A percentile compares a stretch with the other conserved stretches of the same genome.
Conservation (phyloP, 768 basidiomycete species). For the Mrakia blollopis region DNA sequence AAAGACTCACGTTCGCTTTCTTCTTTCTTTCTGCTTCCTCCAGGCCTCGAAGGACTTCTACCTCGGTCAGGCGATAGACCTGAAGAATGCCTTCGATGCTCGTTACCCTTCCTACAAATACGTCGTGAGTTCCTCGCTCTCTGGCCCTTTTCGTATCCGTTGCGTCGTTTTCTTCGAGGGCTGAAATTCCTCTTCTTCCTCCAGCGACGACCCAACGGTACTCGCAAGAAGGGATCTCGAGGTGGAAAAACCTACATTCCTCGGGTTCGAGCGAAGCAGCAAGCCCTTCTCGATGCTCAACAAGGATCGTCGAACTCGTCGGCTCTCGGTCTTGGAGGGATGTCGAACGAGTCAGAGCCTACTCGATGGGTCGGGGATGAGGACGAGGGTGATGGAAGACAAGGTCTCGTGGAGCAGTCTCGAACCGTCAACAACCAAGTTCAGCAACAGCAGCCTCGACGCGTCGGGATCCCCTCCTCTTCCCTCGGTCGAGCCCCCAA, state of each 20-base stretch:
- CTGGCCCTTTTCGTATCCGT: background rate
- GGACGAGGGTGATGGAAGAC: background rate
- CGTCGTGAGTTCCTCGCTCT: background rate
- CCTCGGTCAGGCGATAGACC: background rate
- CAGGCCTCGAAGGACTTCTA: background rate
- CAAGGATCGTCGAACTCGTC: background rate
- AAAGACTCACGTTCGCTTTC: background rate
- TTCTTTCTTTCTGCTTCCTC: background rate
- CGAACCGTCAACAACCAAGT: background rate
- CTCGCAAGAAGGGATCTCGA: conserved; percentile 1
- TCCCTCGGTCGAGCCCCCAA: background rate
- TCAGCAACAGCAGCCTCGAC: background rate
- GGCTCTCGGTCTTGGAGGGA: background rate
- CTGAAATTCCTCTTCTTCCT: background rate
- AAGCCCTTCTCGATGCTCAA: background rate
- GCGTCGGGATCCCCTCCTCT: background rate
- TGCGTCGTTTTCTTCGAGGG: background rate
- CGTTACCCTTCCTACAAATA: conserved; percentile 6
- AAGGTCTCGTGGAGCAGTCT: background rate
- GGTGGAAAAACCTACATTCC: conserved; percentile 15
- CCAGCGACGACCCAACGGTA: conserved; percentile 7
- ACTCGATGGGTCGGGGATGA: background rate
- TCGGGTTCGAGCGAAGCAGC: background rate
- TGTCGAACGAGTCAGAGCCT: background rate
- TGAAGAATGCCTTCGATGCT: background rate